Percentiles rank a stretch among this genome's conserved stretches.
Evolutionary conservation across 805 yeast species (phyloP).

Genomic region (Zygoascus tannicola): DNA sequence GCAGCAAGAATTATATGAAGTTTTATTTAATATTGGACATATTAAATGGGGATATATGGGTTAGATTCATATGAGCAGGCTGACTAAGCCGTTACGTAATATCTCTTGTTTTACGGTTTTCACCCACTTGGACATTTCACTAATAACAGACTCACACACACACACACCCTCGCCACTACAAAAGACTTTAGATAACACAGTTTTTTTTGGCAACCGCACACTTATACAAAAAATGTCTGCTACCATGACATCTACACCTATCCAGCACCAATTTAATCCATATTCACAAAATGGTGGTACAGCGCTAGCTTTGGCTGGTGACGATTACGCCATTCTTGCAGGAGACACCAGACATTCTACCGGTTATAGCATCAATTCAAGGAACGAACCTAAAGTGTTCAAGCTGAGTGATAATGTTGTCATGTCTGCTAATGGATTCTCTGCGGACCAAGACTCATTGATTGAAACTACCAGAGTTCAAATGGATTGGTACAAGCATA

Average conservation of each 20-base stretch:
- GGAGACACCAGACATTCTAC: slow-evolving; percentile 97
- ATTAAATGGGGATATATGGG: too few relatives aligned
- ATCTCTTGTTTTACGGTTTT: too few relatives aligned
- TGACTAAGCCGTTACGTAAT: too few relatives aligned
- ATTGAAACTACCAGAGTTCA: slow-evolving; percentile 51
- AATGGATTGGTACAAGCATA: slow-evolving; percentile 81
- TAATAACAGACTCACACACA: too few relatives aligned
- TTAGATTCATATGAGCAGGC: too few relatives aligned
- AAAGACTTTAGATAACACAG: too few relatives aligned
- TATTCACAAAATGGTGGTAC: slow-evolving; percentile 96
- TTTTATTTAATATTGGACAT: too few relatives aligned
- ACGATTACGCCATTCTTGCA: slow-evolving; percentile 92
- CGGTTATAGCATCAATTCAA: slow-evolving; percentile 87
- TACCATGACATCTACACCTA: slow-evolving; percentile 38
- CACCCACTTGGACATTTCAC: too few relatives aligned
- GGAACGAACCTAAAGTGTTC: slow-evolving; percentile 85
- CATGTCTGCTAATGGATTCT: slow-evolving; percentile 90
- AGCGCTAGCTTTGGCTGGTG: slow-evolving; percentile 93
- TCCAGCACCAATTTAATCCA: slow-evolving; percentile 88
- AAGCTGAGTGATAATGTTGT: slow-evolving; percentile 80
- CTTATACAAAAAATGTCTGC: too few relatives aligned
- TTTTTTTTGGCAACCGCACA: too few relatives aligned
- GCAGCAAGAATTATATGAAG: too few relatives aligned
- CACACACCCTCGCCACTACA: not conserved
- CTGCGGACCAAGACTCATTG: slow-evolving; percentile 88